A percentile compares a stretch with the other conserved stretches of the same genome.
Conservation (phyloP, 2,329 filamentous ascomycete species). For the Pseudogymnoascus sp. region DNA sequence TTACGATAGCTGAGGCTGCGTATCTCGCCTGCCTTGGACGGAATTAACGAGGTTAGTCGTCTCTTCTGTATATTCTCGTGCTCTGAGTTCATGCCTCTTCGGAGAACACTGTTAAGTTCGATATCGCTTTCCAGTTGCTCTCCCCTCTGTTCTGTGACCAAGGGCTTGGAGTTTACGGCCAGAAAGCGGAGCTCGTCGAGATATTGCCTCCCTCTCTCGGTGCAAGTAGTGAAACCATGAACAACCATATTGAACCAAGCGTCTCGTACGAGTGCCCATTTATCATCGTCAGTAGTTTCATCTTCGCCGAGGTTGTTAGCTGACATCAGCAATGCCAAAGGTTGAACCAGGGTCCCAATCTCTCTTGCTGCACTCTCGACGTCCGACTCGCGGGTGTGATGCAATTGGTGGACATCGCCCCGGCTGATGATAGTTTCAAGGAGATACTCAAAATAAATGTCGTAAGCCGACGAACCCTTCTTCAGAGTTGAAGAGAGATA, state of each 20-base stretch:
- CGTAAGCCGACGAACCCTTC: conserved; percentile 65
- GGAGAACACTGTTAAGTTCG: conserved; percentile 86
- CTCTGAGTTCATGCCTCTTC: conserved; percentile 74
- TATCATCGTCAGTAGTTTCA: conserved; percentile 54
- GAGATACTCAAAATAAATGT: conserved; percentile 74
- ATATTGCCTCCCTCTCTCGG: conserved; percentile 63
- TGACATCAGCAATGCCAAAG: conserved; percentile 78
- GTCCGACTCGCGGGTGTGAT: conserved; percentile 66
- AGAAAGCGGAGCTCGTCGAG: conserved; percentile 71
- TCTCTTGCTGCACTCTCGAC: conserved; percentile 75
- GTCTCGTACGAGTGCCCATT: conserved; percentile 65
- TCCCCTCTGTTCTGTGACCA: conserved; percentile 80
- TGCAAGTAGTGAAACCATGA: conserved; percentile 75
- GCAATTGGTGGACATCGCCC: conserved; percentile 71
- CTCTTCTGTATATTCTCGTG: conserved; percentile 75
- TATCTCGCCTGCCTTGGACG: conserved; percentile 69
- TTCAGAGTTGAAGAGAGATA: conserved; percentile 64
- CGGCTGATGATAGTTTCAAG: conserved; percentile 84
- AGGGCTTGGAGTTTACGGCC: conserved; percentile 75
- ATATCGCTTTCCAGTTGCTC: conserved; percentile 94
- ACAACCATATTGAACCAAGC: conserved; percentile 98
- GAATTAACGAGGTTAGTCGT: conserved; percentile 63
- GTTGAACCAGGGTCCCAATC: conserved; percentile 78
- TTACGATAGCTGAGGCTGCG: conserved; percentile 79
- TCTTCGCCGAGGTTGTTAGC: conserved; percentile 45